Percentiles rank a stretch among this genome's conserved stretches.
phyloP scores from a whole-genome alignment of 345 rosid genomes.

The Lepidium africanum region DNA sequence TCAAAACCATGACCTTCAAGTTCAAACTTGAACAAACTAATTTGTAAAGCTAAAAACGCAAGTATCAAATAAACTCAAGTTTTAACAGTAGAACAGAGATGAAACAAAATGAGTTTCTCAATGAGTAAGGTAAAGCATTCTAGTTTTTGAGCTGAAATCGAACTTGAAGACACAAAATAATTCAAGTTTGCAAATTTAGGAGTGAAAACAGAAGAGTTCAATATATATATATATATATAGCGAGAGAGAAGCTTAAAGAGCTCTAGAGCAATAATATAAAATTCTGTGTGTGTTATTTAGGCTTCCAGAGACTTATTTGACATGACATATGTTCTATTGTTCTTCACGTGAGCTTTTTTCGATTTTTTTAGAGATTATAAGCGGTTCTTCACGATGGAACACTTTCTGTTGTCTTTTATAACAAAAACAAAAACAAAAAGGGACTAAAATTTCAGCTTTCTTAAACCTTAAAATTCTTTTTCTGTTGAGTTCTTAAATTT shows the following conservation, averaged over 20 bases:
- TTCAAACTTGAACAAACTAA: neutral
- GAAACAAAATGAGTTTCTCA: neutral
- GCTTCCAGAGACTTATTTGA: too few species aligned
- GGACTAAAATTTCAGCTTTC: neutral
- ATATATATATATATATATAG: neutral
- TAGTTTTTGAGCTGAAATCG: conserved; percentile 6
- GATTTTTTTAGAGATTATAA: neutral
- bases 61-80: too few species aligned
- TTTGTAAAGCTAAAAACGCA: too few species aligned
- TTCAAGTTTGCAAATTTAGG: neutral
- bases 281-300: too few species aligned
- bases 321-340: neutral
- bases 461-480: neutral
- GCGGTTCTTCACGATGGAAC: neutral
- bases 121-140: neutral
- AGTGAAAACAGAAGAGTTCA: neutral
- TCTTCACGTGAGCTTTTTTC: neutral
- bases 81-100: too few species aligned
- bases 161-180: neutral
- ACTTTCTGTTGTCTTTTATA: neutral
- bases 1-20: neutral
- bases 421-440: too few species aligned
- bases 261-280: too few species aligned
- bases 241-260: neutral
- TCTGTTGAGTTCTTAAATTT: neutral